phyloP scores from a whole-genome alignment of 2,329 filamentous ascomycete genomes.

The Calonectria pauciramosa region DNA sequence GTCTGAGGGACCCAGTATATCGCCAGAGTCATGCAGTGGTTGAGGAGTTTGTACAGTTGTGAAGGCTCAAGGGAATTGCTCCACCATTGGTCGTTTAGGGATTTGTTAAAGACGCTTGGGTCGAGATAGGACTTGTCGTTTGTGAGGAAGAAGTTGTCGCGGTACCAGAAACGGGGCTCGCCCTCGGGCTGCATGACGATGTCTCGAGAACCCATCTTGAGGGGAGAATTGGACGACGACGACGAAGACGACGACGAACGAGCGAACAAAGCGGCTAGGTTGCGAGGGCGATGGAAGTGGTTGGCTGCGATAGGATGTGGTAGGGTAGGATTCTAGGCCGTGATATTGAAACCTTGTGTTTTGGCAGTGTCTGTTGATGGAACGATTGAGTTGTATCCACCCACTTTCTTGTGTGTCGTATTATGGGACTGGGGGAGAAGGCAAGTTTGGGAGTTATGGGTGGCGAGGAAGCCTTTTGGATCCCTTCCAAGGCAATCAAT shows the following conservation, averaged over 20 bases:
- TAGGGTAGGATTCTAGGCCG: conserved; percentile 7
- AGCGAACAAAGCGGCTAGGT: neutral
- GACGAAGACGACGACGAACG: neutral
- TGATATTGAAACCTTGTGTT: neutral
- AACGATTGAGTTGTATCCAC: conserved; percentile 1
- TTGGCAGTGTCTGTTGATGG: neutral
- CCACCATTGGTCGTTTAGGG: conserved; percentile 73
- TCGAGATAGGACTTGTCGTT: conserved; percentile 71
- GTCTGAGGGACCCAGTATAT: conserved; percentile 63
- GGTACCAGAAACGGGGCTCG: conserved; percentile 61
- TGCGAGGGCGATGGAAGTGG: neutral
- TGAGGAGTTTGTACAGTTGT: conserved; percentile 64
- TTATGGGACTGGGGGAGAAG: conserved; percentile 9
- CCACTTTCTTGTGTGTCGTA: neutral
- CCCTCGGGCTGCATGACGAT: conserved; percentile 48
- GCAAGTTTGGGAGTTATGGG: neutral
- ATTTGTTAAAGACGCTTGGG: conserved; percentile 66
- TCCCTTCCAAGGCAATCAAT: neutral
- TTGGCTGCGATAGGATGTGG: neutral
- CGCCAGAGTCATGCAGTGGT: conserved; percentile 72
- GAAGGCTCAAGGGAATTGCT: conserved; percentile 64
- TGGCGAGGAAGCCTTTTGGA: conserved; percentile 11
- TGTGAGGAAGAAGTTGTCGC: conserved; percentile 70
- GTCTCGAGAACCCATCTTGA: conserved; percentile 45
- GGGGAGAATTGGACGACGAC: neutral